Conservation (phyloP, 2,329 filamentous ascomycete genomes). For the Coniochaeta sp. region DNA sequence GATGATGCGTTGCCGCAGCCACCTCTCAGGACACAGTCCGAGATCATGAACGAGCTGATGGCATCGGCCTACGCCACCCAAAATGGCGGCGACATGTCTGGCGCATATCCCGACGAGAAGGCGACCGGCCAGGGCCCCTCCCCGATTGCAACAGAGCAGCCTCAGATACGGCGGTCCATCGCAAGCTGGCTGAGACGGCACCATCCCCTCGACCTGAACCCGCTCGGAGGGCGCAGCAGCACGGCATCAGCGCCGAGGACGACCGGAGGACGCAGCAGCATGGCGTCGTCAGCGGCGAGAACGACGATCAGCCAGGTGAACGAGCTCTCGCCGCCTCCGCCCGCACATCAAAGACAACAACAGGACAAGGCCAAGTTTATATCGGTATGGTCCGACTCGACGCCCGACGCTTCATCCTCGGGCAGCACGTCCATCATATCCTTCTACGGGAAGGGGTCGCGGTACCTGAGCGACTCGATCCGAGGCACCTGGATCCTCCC, state of each 20-base stretch:
- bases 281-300: background rate
- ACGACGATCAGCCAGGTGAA: background rate
- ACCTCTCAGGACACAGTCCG: slow-evolving; percentile 2
- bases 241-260: background rate
- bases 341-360: background rate
- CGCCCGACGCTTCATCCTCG: background rate
- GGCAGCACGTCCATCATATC: background rate
- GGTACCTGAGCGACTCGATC: background rate
- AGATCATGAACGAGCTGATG: slow-evolving; percentile 15
- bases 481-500: background rate
- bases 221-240: slow-evolving; percentile 8
- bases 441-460: background rate
- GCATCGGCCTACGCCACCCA: slow-evolving; percentile 12
- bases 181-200: slow-evolving; percentile 18
- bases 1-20: background rate
- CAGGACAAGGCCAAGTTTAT: background rate
- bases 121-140: slow-evolving; percentile 5
- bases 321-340: background rate
- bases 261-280: slow-evolving; percentile 6
- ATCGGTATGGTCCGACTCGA: background rate
- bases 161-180: slow-evolving; percentile 12
- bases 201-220: slow-evolving; percentile 16
- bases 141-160: slow-evolving; percentile 8
- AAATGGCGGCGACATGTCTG: slow-evolving; percentile 7
- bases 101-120: slow-evolving; percentile 12